Evolutionary conservation across 169 alveolate genomes (phyloP).

Genomic region (Plasmodium fragile): DNA sequence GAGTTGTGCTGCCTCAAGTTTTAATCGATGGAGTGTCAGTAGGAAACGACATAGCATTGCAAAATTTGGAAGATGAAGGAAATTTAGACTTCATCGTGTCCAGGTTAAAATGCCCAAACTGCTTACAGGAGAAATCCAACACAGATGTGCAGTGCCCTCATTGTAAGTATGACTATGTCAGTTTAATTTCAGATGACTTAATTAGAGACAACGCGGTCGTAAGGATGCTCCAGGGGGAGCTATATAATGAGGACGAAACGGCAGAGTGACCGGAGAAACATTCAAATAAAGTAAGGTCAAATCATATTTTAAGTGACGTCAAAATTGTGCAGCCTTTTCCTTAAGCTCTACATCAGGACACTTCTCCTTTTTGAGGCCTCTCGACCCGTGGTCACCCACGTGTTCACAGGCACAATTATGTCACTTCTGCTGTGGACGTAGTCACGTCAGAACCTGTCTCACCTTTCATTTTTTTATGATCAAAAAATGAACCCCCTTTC

Average conservation of each 20-base stretch:
- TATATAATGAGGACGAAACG: conserved; percentile 23
- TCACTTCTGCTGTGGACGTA: neutral
- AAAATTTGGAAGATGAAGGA: conserved; percentile 92
- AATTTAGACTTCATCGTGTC: conserved; percentile 84
- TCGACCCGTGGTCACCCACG: neutral
- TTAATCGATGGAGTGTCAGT: conserved; percentile 89
- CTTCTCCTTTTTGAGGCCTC: neutral
- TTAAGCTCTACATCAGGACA: neutral
- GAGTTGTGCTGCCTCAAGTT: conserved; percentile 88
- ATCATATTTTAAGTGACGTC: neutral
- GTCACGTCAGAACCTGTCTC: neutral
- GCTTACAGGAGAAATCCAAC: conserved; percentile 79
- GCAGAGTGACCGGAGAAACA: neutral
- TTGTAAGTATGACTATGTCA: conserved; percentile 77
- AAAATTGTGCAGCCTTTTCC: neutral
- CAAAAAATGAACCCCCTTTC: neutral
- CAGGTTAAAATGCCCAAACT: conserved; percentile 82
- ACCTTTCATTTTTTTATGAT: neutral
- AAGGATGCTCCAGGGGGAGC: conserved; percentile 79
- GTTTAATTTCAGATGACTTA: conserved; percentile 78
- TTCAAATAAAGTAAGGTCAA: neutral
- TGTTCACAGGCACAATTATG: neutral
- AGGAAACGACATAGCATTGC: conserved; percentile 86
- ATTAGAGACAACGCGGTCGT: conserved; percentile 71
- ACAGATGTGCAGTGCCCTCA: conserved; percentile 78